phyloP scores from a whole-genome alignment of 257 asterid genomes.

The Plantago ovata region DNA sequence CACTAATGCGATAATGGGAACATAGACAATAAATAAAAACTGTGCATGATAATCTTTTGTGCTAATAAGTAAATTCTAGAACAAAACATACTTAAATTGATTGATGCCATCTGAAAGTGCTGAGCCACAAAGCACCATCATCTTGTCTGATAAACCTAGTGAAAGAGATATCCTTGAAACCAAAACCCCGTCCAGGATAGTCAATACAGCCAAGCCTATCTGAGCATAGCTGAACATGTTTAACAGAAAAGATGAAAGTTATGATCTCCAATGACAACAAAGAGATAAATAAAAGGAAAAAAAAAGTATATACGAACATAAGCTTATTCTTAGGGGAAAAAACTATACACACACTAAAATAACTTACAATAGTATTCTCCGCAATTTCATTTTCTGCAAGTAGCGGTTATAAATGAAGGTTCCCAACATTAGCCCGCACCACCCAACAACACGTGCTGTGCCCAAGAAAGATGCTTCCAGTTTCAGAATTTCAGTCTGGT shows the following conservation, averaged over 20 bases:
- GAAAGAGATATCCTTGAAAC: constrained; percentile 61
- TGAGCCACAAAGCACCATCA: constrained; percentile 76
- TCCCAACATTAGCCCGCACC: constrained; percentile 94
- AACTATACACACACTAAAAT: constrained; percentile 15
- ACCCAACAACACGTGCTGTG: constrained; percentile 82
- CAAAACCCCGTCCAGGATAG: constrained; percentile 57
- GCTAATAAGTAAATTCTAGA: too few relatives aligned
- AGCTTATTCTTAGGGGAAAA: constrained; percentile 1
- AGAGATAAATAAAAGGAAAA: not conserved
- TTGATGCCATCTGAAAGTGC: constrained; percentile 87
- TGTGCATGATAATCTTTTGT: too few relatives aligned
- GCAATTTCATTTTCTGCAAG: constrained; percentile 76
- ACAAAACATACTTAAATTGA: constrained; percentile 76
- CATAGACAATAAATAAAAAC: too few relatives aligned
- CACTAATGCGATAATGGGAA: too few relatives aligned
- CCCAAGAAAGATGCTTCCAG: constrained; percentile 94
- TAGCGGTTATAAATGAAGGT: constrained; percentile 70
- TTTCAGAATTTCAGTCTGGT: constrained; percentile 76
- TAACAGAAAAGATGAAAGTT: not conserved
- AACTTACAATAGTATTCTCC: constrained; percentile 76
- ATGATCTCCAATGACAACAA: too few relatives aligned
- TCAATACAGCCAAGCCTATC: constrained; percentile 55
- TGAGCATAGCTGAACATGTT: constrained; percentile 67
- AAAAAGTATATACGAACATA: not conserved
- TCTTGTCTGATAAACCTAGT: constrained; percentile 70